phyloP scores from a whole-genome alignment of 306 rosid species.

The Pueraria montana region DNA sequence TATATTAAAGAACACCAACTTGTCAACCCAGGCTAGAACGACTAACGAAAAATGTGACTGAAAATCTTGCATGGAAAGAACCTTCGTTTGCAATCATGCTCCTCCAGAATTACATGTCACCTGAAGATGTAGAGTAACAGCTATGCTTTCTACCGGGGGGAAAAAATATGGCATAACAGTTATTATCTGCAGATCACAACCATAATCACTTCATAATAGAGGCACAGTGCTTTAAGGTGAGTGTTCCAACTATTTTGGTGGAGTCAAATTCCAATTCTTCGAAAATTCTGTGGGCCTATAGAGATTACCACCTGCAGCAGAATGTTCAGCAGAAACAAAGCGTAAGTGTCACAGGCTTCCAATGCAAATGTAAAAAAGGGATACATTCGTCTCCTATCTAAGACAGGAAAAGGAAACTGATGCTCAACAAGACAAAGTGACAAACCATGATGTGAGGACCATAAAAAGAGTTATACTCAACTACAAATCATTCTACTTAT shows the following conservation, averaged over 20 bases:
- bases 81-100: constrained; percentile 24
- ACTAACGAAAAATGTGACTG: neutral
- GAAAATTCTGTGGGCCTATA: constrained; percentile 57
- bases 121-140: neutral
- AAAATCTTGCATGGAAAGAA: neutral
- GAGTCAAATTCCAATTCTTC: constrained; percentile 61
- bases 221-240: constrained; percentile 28
- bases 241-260: constrained; percentile 55
- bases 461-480: constrained; percentile 5
- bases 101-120: constrained; percentile 37
- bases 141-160: neutral
- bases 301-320: constrained; percentile 69
- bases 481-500: constrained; percentile 6
- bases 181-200: constrained; percentile 32
- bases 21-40: neutral
- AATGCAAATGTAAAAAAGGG: constrained; percentile 27
- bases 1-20: constrained; percentile 8
- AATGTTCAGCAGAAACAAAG: constrained; percentile 44
- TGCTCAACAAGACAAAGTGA: constrained; percentile 18
- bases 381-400: constrained; percentile 4
- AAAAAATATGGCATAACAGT: constrained; percentile 20
- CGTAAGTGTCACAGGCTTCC: constrained; percentile 22
- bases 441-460: constrained; percentile 34
- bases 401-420: neutral
- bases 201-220: constrained; percentile 36